Evolutionary conservation across 2,329 filamentous ascomycete species (phyloP), one percentile per base, ranked within the genome.

Genomic region (Stemphylium beticola): DNA sequence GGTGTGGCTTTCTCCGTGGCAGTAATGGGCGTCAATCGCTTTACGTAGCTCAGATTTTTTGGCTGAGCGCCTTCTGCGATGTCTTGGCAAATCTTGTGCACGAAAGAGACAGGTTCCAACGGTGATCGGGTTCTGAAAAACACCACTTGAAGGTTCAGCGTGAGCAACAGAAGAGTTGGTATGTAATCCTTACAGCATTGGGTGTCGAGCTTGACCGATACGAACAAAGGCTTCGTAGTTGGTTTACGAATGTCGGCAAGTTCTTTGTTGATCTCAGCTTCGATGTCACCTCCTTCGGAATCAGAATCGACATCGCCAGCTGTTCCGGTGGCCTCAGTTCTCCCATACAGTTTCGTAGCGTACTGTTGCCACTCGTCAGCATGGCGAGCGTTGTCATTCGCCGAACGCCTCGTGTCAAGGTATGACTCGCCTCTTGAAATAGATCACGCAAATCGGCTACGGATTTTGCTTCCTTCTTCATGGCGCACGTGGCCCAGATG

Each of bases 401-500:
- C 33, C 26, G 15, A 14, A 24, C 37, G 24, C 34, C 22, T n/a
- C n/a, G 18, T n/a, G 22, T 39, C 33, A 38, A 44, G 44, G 50
- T 41, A 17, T 37, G 14, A 69, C 79, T 57, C 75, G 90, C 87
- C 78, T 89, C 82, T 38, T 87, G 81, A 66, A 91, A 89, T 18
- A 92, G 76, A 54, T 83, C 76, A 53, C 80, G 81, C 58, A 92
- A 81, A 71, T 93, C 90, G 44, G 81, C 79, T 2, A 89, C 82
- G 12, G 89, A 88, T 73, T 87, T 88, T 37, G 80, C 81, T 74
- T 91, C 89, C 78, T 89, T 88, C 61, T 85, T 85, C 69, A 88
- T 84, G 46, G 88, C 85, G 71, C 89, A 93, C 0, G 90, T 92
- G 24, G 88, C 87, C 89, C 89, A 93, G 54, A 93, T 86, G 4